phyloP scores from a whole-genome alignment of 331 rosid species.

The Ulmus americana region DNA sequence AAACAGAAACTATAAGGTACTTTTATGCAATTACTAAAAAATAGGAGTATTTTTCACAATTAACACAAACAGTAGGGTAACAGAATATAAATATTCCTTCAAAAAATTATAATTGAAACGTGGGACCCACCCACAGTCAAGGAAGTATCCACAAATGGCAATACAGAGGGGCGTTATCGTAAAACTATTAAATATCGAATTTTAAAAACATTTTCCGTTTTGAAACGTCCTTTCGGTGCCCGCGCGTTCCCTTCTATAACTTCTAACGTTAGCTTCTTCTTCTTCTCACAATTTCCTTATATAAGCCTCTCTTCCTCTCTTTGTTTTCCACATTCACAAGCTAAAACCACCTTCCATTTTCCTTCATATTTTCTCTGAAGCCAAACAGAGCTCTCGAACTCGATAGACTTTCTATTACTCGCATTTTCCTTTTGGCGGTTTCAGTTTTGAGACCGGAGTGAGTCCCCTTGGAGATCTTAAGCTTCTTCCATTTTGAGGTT shows the following conservation, averaged over 20 bases:
- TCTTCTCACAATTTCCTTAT: not conserved
- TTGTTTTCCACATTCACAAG: not conserved
- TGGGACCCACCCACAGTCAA: no score
- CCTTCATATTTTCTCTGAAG: no score
- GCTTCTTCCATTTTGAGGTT: not conserved
- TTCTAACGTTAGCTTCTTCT: conserved; percentile 1
- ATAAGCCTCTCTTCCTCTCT: not conserved
- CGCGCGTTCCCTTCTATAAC: not conserved
- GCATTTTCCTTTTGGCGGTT: not conserved
- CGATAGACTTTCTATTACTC: not conserved
- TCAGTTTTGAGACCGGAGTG: not conserved
- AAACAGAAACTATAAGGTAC: no score
- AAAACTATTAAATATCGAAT: not conserved
- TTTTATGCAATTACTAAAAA: no score
- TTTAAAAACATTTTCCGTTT: not conserved
- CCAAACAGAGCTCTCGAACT: no score
- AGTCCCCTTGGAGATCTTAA: no score
- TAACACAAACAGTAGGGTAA: no score
- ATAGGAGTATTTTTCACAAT: no score
- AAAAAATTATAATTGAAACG: no score
- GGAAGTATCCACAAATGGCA: no score
- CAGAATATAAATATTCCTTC: no score
- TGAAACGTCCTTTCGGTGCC: not conserved
- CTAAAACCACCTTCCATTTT: no score
- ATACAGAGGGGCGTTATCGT: not conserved